Conservation (phyloP, 1,284 basidiomycete species). For the Psilocybe mexicana region DNA sequence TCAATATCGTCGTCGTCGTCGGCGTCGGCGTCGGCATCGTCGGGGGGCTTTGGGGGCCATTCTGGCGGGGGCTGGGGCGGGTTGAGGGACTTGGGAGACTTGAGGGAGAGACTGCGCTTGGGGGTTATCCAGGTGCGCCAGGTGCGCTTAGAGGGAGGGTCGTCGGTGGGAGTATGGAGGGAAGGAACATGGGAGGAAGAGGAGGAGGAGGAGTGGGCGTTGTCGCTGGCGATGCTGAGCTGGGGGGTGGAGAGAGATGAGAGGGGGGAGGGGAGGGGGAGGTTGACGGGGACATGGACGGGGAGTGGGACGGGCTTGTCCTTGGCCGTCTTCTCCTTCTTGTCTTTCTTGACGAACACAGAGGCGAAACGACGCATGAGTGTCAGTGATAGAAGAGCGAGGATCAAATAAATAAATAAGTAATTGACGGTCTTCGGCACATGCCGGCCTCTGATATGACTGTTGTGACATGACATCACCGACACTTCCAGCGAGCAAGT, state of each 20-base stretch:
- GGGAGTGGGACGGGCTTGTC: constrained; percentile 18
- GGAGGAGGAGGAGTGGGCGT: constrained; percentile 53
- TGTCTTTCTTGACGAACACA: constrained; percentile 53
- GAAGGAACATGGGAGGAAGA: constrained; percentile 63
- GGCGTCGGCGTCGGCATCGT: constrained; percentile 27
- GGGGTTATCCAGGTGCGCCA: constrained; percentile 53
- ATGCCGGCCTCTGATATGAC: not conserved
- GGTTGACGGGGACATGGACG: not conserved
- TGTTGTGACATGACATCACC: constrained; percentile 7
- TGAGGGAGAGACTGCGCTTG: constrained; percentile 33
- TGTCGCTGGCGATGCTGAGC: constrained; percentile 31
- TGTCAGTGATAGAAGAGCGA: constrained; percentile 10
- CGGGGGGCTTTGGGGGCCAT: constrained; percentile 5
- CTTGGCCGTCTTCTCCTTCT: constrained; percentile 10
- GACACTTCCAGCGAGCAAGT: constrained; percentile 33
- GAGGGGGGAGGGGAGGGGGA: not conserved
- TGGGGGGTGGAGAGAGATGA: constrained; percentile 29
- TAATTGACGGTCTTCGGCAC: constrained; percentile 8
- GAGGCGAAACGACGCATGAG: constrained; percentile 47
- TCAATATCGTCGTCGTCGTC: constrained; percentile 27
- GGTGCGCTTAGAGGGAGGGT: constrained; percentile 45
- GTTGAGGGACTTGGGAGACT: constrained; percentile 25
- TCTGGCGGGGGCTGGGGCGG: constrained; percentile 2
- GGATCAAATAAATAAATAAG: not conserved
- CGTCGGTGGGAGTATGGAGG: constrained; percentile 60